Evolutionary conservation across 768 basidiomycete genomes (phyloP), one percentile per base, ranked within the genome.

Genomic region (Auricularia cornea): DNA sequence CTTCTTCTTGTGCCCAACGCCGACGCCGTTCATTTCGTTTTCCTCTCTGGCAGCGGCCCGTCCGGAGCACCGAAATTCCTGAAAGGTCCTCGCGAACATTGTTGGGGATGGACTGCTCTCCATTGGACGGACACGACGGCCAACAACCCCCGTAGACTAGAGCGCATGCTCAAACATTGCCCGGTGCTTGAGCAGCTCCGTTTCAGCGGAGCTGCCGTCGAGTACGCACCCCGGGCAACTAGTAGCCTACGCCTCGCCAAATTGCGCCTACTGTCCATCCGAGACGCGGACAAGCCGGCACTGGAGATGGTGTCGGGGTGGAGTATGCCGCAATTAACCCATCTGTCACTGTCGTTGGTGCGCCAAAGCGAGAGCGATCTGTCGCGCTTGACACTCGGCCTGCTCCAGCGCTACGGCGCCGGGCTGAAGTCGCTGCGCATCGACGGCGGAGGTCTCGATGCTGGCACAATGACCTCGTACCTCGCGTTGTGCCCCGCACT

Each of bases 261-360:
- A 26, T 26, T 57, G 20, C 54, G 11, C 28, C 23, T 28, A 11
- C 54, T 57, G 26, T 29, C 54, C 26, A 30, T 57, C 28, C 54
- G 54, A 8, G 54, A 57, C 28, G 30, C 30, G 1, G 28, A 31
- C 30, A 4, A 11, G 14, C 26, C 54, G 6, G 30, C 28, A 6
- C 30, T 57, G 8, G 54, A 57, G 54, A 57, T 57, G 54, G 54
- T 57, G 28, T 57, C 54, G 54, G 28, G 54, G 28, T 57, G 54
- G 54, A 29, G 10, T 4, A 57, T 57, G 54, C 54, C 54, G 54
- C 54, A 26, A 26, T 20, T 57, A 26, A 57, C 28, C 26, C 54
- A 57, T 30, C 54, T 57, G 8, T 29, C 54, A 6, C 54, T 57
- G 16, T 26, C 30, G 11, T 26, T 57, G 26, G 20, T 48, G 11